Evolutionary conservation across 2,329 filamentous ascomycete genomes (phyloP).

Genomic region (Claviceps paspali): DNA sequence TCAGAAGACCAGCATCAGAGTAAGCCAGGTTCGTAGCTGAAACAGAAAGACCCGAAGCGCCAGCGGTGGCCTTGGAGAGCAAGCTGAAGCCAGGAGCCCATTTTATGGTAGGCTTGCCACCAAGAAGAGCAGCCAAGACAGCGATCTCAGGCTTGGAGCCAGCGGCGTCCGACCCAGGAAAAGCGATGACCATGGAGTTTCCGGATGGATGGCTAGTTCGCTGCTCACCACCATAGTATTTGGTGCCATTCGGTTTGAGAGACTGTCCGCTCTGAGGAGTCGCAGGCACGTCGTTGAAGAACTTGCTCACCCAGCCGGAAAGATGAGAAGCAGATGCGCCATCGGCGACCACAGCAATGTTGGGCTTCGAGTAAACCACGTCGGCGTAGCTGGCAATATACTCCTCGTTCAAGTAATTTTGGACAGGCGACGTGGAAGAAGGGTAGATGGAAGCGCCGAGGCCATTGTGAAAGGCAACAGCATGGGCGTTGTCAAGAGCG

Average conservation of each 20-base stretch:
- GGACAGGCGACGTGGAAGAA: conserved; percentile 52
- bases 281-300: conserved; percentile 62
- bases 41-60: conserved; percentile 50
- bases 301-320: conserved; percentile 80
- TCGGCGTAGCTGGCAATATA: conserved; percentile 61
- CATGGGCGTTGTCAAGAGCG: conserved; percentile 75
- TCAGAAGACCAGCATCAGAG: conserved; percentile 85
- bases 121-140: conserved; percentile 77
- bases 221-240: conserved; percentile 93
- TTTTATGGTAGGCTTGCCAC: conserved; percentile 83
- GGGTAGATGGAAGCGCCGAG: conserved; percentile 70
- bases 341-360: conserved; percentile 83
- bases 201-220: conserved; percentile 62
- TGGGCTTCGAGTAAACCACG: conserved; percentile 72
- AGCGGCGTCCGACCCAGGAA: conserved; percentile 72
- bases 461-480: conserved; percentile 81
- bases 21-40: conserved; percentile 69
- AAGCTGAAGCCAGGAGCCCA: conserved; percentile 90
- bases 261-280: conserved; percentile 33
- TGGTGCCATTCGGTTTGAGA: conserved; percentile 49
- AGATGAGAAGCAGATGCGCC: conserved; percentile 64
- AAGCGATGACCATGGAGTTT: conserved; percentile 78
- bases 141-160: conserved; percentile 80
- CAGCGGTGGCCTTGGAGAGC: conserved; percentile 62
- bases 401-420: conserved; percentile 67